These are phyloP conservation scores for Lippia alba DNA, from an alignment of 305 asterid genomes.

Conservation along the genomic window DNA sequence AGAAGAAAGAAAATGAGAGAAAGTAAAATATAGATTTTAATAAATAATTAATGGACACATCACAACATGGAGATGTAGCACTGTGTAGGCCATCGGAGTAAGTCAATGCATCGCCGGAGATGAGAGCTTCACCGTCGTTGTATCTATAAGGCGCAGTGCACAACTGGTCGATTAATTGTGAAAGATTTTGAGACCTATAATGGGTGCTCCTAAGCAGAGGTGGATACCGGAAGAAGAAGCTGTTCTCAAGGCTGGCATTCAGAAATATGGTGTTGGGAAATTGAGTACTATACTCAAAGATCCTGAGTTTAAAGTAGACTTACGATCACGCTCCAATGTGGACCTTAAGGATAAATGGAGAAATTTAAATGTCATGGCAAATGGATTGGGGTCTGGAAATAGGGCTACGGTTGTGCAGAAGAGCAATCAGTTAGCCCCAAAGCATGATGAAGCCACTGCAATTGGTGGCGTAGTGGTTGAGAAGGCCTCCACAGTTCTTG, in stretches of 20 bases:
- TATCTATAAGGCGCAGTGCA: slow-evolving; percentile 20
- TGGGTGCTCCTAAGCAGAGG: slow-evolving; percentile 99
- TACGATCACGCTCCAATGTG: slow-evolving; percentile 90
- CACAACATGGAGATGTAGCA: slow-evolving; percentile 2
- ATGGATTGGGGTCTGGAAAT: slow-evolving; percentile 85
- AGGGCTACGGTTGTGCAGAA: slow-evolving; percentile 56
- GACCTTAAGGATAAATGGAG: slow-evolving; percentile 99
- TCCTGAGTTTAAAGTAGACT: slow-evolving; percentile 70
- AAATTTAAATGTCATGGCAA: slow-evolving; percentile 83
- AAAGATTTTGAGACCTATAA: slow-evolving; percentile 38
- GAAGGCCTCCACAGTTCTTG: slow-evolving; percentile 50
- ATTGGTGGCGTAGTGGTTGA: slow-evolving; percentile 36
- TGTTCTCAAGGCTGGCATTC: slow-evolving; percentile 94
- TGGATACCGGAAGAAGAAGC: slow-evolving; percentile 99
- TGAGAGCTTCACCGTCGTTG: background rate
- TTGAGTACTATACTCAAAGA: slow-evolving; percentile 98
- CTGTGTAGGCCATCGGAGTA: background rate
- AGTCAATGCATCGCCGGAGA: background rate
- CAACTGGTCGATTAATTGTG: slow-evolving; percentile 30
- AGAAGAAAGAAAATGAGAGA: too few species aligned
- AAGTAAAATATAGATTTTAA: too few species aligned
- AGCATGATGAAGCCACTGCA: slow-evolving; percentile 52
- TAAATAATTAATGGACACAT: too few species aligned
- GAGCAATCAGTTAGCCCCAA: slow-evolving; percentile 46
- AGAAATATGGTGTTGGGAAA: slow-evolving; percentile 87